phyloP scores from a whole-genome alignment of 192 early-diverging fungal species.

The Coemansia sp. region DNA sequence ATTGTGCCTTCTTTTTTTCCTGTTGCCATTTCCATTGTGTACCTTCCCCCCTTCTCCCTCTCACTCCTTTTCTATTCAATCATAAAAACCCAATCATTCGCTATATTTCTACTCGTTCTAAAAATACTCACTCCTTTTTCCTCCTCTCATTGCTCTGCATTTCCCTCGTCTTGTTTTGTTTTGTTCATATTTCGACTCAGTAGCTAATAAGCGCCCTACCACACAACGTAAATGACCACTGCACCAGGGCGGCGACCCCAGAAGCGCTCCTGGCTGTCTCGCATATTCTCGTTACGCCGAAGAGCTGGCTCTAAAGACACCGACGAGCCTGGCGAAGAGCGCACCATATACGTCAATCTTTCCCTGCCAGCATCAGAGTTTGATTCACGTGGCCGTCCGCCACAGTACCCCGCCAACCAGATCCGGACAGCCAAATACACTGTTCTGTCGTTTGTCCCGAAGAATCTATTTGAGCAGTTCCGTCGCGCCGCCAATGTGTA shows the following conservation, averaged over 20 bases:
- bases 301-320: constrained; percentile 9
- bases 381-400: constrained; percentile 51
- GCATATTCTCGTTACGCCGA: constrained; percentile 26
- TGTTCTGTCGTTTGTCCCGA: constrained; percentile 84
- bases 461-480: constrained; percentile 97
- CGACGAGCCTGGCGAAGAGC: constrained; percentile 21
- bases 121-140: too few species aligned
- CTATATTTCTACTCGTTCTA: too few species aligned
- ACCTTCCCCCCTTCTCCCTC: too few species aligned
- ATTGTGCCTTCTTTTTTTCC: too few species aligned
- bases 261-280: constrained; percentile 8
- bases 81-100: too few species aligned
- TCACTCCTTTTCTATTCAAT: too few species aligned
- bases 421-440: constrained; percentile 92
- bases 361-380: constrained; percentile 55
- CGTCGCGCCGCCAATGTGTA: constrained; percentile 93
- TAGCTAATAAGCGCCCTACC: not conserved
- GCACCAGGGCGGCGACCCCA: constrained; percentile 1
- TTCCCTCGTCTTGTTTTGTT: not conserved
- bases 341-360: constrained; percentile 67
- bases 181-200: not conserved
- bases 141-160: too few species aligned
- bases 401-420: constrained; percentile 65
- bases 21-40: too few species aligned
- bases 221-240: not conserved